phyloP scores from a whole-genome alignment of 176 grass and related monocot genomes.

The Otatea glauca region DNA sequence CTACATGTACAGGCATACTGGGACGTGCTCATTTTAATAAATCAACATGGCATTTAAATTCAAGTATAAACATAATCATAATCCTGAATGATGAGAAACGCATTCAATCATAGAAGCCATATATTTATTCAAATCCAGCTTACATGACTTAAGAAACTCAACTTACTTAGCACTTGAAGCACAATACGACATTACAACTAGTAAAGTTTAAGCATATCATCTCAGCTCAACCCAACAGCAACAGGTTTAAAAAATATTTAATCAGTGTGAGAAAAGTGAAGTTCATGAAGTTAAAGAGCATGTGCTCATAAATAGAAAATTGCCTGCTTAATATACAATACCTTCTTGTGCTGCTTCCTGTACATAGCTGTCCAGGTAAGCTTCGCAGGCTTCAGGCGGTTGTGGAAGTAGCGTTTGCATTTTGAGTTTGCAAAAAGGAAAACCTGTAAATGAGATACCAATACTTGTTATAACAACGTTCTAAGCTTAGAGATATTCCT shows the following conservation, averaged over 20 bases:
- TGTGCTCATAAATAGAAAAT: not conserved
- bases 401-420: constrained; percentile 89
- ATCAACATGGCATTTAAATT: not conserved
- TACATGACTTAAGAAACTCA: too few relatives aligned
- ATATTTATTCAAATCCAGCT: not conserved
- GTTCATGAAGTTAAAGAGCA: not conserved
- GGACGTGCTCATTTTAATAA: not conserved
- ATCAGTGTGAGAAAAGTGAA: not conserved
- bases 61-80: not conserved
- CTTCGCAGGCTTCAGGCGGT: constrained; percentile 81
- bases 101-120: not conserved
- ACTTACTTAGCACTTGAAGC: too few relatives aligned
- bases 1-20: not conserved
- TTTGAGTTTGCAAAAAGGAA: constrained; percentile 86
- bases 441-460: constrained; percentile 42
- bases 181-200: too few relatives aligned
- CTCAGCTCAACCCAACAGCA: not conserved
- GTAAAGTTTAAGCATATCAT: not conserved
- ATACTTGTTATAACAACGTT: not conserved
- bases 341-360: constrained; percentile 92
- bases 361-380: constrained; percentile 90
- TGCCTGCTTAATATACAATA: not conserved
- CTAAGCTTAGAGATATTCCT: not conserved
- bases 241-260: not conserved
- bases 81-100: not conserved